phyloP scores from a whole-genome alignment of 805 yeast species.

The Limtongia smithiae region DNA sequence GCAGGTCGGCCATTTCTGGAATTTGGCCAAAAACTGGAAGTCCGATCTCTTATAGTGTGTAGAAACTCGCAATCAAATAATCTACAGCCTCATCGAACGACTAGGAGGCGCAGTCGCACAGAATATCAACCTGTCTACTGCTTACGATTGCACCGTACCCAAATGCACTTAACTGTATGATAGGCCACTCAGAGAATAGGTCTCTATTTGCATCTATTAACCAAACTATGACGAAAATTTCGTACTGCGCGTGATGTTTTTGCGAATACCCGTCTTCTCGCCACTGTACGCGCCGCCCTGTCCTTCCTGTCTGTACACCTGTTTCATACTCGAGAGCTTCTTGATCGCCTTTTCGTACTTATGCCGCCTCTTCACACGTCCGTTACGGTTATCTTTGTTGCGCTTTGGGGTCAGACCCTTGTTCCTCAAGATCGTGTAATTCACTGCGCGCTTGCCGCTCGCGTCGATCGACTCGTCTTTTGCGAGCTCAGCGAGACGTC shows the following conservation, averaged over 20 bases:
- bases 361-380: conserved; percentile 98
- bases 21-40: conserved; percentile 26
- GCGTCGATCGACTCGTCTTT: conserved; percentile 55
- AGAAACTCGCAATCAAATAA: too few species aligned
- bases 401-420: conserved; percentile 92
- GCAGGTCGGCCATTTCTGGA: conserved; percentile 26
- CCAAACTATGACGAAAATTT: conserved; percentile 48
- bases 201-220: not conserved
- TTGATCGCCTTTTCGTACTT: conserved; percentile 92
- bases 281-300: conserved; percentile 73
- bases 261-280: conserved; percentile 95
- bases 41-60: not conserved
- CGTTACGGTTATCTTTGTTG: conserved; percentile 88
- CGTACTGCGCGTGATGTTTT: conserved; percentile 84
- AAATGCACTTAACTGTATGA: not conserved
- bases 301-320: conserved; percentile 67
- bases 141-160: not conserved
- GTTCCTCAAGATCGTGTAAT: conserved; percentile 91
- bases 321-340: conserved; percentile 85
- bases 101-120: too few species aligned
- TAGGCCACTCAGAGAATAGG: too few species aligned
- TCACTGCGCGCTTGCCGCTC: conserved; percentile 90
- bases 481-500: conserved; percentile 67
- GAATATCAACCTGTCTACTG: not conserved
- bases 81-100: too few species aligned